A percentile compares a stretch with the other conserved stretches of the same genome.
Conservation (phyloP, 2,329 filamentous ascomycete species). For the Xylariaceae sp. region DNA sequence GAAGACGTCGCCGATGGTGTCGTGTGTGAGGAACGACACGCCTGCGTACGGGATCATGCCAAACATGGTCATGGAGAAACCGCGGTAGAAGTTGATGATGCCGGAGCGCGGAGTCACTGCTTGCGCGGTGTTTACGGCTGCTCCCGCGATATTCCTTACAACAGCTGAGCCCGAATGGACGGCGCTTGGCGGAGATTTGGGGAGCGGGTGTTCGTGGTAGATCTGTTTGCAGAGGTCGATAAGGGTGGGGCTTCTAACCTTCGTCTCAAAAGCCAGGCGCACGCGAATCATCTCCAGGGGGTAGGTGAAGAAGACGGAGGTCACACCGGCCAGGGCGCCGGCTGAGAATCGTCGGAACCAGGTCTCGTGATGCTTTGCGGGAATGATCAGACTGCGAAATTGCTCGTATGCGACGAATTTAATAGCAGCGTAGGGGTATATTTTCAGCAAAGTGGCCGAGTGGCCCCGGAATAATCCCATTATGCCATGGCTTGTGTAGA, state of each 20-base stretch:
- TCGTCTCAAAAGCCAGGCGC: conserved; percentile 90
- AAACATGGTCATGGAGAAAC: conserved; percentile 81
- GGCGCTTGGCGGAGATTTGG: conserved; percentile 34
- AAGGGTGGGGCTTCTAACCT: conserved; percentile 65
- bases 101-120: conserved; percentile 59
- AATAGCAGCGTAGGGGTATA: conserved; percentile 96
- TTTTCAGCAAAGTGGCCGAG: conserved; percentile 85
- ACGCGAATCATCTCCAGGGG: conserved; percentile 90
- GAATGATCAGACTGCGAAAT: conserved; percentile 75
- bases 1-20: conserved; percentile 79
- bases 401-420: conserved; percentile 99
- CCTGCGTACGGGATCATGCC: conserved; percentile 98
- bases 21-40: conserved; percentile 91
- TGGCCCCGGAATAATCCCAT: conserved; percentile 85
- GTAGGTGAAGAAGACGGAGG: conserved; percentile 94
- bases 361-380: conserved; percentile 66
- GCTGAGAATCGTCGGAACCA: conserved; percentile 67
- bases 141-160: conserved; percentile 36
- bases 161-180: conserved; percentile 26
- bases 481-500: conserved; percentile 68
- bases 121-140: conserved; percentile 43
- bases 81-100: conserved; percentile 87
- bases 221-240: conserved; percentile 77
- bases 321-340: conserved; percentile 73
- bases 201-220: conserved; percentile 65